Percentiles rank a stretch among this genome's conserved stretches.
phyloP scores from a whole-genome alignment of 805 yeast genomes.

The Schizosaccharomyces japonicus region DNA sequence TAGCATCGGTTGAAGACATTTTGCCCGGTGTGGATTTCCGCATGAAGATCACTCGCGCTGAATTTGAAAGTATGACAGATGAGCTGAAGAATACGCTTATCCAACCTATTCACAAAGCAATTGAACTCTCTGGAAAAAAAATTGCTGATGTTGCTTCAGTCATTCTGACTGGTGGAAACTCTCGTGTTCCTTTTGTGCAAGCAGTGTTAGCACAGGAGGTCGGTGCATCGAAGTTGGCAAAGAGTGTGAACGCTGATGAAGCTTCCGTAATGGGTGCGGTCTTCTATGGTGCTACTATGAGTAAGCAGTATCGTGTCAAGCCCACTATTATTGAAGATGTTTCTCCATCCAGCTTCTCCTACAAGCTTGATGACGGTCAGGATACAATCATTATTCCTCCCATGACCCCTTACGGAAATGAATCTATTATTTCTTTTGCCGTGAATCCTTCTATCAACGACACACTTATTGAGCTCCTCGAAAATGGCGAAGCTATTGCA shows the following conservation, averaged over 20 bases:
- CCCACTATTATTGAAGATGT: conserved; percentile 29
- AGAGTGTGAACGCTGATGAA: conserved; percentile 86
- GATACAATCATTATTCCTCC: conserved; percentile 21
- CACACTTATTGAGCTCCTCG: conserved; percentile 6
- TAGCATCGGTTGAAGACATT: conserved; percentile 53
- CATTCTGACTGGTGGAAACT: conserved; percentile 71
- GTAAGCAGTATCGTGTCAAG: conserved; percentile 42
- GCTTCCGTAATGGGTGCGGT: conserved; percentile 78
- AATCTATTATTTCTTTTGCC: neutral
- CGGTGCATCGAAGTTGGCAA: conserved; percentile 41
- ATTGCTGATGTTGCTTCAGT: conserved; percentile 31
- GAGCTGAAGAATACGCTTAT: conserved; percentile 21
- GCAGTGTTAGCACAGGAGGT: conserved; percentile 17
- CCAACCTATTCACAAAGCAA: conserved; percentile 31
- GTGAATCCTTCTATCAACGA: conserved; percentile 3
- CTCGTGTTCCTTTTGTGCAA: conserved; percentile 75
- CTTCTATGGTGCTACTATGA: conserved; percentile 51
- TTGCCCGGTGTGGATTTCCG: conserved; percentile 53
- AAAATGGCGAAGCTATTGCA: conserved; percentile 7
- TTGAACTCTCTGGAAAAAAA: conserved; percentile 16
- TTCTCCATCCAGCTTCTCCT: conserved; percentile 9
- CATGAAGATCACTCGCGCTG: conserved; percentile 44
- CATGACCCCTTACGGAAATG: conserved; percentile 22
- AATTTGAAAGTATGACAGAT: conserved; percentile 37
- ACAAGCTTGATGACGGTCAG: conserved; percentile 13